A percentile compares a stretch with the other conserved stretches of the same genome.
These are phyloP conservation scores for Anastatica hierochuntica DNA, from an alignment of 345 rosid genomes.

Conservation along the genomic window DNA sequence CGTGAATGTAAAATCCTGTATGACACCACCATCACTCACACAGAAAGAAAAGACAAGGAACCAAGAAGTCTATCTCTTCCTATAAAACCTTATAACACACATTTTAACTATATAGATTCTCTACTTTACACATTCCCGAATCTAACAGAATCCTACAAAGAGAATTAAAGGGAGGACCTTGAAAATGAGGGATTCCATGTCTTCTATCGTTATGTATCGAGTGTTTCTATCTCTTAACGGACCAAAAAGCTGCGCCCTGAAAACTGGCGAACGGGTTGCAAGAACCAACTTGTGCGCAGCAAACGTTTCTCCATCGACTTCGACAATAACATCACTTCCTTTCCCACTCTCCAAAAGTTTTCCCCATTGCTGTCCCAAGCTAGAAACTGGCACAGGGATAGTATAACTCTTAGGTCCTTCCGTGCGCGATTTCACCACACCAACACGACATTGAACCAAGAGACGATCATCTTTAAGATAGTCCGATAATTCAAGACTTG, in stretches of 20 bases:
- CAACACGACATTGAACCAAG: constrained; percentile 57
- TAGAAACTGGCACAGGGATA: constrained; percentile 48
- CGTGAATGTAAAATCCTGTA: constrained; percentile 45
- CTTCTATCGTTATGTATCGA: constrained; percentile 41
- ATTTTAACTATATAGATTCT: background rate
- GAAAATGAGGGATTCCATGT: constrained; percentile 51
- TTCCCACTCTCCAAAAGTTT: constrained; percentile 49
- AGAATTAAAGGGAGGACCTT: constrained; percentile 35
- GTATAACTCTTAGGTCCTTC: constrained; percentile 52
- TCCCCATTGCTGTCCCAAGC: constrained; percentile 48
- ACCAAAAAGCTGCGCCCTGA: constrained; percentile 75
- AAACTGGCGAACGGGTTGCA: constrained; percentile 71
- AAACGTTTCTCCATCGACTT: constrained; percentile 54
- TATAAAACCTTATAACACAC: constrained; percentile 21
- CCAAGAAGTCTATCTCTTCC: constrained; percentile 42
- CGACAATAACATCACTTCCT: constrained; percentile 46
- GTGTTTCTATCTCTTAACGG: constrained; percentile 51
- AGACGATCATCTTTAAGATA: constrained; percentile 63
- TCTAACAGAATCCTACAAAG: background rate
- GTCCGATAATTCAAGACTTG: constrained; percentile 52
- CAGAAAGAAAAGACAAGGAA: constrained; percentile 32
- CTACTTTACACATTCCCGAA: constrained; percentile 11
- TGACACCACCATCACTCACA: constrained; percentile 65
- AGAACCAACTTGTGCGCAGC: constrained; percentile 63
- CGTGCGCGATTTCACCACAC: constrained; percentile 63